A percentile compares a stretch with the other conserved stretches of the same genome.
phyloP scores from a whole-genome alignment of 306 rosid species.

The Ormosia semicastrata region DNA sequence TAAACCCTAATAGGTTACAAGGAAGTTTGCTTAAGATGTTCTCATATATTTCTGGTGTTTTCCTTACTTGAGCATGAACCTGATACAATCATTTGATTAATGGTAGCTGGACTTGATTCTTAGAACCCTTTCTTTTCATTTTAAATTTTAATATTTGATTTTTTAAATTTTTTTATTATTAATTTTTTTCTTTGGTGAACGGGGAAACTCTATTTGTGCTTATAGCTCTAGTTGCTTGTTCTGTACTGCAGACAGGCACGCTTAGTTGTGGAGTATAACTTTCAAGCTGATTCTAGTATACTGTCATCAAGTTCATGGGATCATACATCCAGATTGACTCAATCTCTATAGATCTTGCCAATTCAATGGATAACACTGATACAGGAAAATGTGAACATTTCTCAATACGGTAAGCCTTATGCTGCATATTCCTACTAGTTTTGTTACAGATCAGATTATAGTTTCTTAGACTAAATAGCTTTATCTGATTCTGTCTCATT shows the following conservation, averaged over 20 bases:
- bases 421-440: not conserved
- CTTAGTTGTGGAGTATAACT: slow-evolving; percentile 31
- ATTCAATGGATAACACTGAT: slow-evolving; percentile 35
- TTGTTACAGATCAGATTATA: not conserved
- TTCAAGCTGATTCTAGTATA: slow-evolving; percentile 14
- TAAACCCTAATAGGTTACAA: slow-evolving; percentile 35
- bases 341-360: slow-evolving; percentile 50
- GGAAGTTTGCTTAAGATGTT: slow-evolving; percentile 17
- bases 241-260: slow-evolving; percentile 22
- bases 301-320: slow-evolving; percentile 39
- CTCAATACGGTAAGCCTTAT: slow-evolving; percentile 64
- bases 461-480: not conserved
- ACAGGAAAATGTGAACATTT: slow-evolving; percentile 59
- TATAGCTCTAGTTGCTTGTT: slow-evolving; percentile 15
- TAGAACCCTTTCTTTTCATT: not conserved
- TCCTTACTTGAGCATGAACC: not conserved
- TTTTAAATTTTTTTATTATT: not conserved
- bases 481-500: too few relatives aligned
- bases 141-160: not conserved
- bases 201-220: slow-evolving; percentile 7
- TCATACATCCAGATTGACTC: slow-evolving; percentile 47
- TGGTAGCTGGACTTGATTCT: slow-evolving; percentile 2
- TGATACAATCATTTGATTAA: not conserved
- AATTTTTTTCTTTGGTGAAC: not conserved
- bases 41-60: not conserved